Evolutionary conservation across 148 eudicot genomes (phyloP).

Genomic region (Vaccinium vitisidaea): DNA sequence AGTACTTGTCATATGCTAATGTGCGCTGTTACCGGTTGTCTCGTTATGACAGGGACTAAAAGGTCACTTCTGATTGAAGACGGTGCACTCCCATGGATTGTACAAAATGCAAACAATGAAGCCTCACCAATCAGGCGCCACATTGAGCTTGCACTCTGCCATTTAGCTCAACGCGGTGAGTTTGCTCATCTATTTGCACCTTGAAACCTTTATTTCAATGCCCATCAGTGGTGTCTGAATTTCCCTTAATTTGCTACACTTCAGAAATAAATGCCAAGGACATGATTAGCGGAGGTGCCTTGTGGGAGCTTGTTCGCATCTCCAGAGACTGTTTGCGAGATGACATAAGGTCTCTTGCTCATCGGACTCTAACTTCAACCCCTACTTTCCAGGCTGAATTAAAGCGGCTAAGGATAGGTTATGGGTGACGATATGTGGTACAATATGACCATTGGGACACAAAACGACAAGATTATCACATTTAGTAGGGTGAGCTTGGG

Average conservation of each 20-base stretch:
- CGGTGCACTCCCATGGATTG: conserved; percentile 87
- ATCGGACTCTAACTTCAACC: conserved; percentile 59
- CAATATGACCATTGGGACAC: not conserved
- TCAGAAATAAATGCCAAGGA: conserved; percentile 86
- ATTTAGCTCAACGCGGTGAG: conserved; percentile 84
- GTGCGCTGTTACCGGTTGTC: conserved; percentile 1
- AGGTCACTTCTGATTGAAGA: conserved; percentile 79
- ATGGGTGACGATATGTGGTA: conserved; percentile 26
- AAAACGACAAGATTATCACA: not conserved
- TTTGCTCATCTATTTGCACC: conserved; percentile 14
- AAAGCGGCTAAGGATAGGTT: conserved; percentile 57
- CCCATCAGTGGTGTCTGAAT: not conserved
- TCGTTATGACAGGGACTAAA: conserved; percentile 47
- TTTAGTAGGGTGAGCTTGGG: conserved; percentile 9
- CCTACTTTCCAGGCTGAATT: conserved; percentile 68
- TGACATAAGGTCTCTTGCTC: conserved; percentile 76
- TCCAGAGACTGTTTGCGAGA: conserved; percentile 80
- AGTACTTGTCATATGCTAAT: not conserved
- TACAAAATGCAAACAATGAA: conserved; percentile 83
- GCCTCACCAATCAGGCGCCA: conserved; percentile 83
- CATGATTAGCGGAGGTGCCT: conserved; percentile 81
- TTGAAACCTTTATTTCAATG: not conserved
- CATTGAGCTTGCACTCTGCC: conserved; percentile 92
- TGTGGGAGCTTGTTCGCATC: conserved; percentile 88
- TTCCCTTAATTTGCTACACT: not conserved